phyloP scores from a whole-genome alignment of 1,284 basidiomycete genomes.

The Pseudozyma thailandica region DNA sequence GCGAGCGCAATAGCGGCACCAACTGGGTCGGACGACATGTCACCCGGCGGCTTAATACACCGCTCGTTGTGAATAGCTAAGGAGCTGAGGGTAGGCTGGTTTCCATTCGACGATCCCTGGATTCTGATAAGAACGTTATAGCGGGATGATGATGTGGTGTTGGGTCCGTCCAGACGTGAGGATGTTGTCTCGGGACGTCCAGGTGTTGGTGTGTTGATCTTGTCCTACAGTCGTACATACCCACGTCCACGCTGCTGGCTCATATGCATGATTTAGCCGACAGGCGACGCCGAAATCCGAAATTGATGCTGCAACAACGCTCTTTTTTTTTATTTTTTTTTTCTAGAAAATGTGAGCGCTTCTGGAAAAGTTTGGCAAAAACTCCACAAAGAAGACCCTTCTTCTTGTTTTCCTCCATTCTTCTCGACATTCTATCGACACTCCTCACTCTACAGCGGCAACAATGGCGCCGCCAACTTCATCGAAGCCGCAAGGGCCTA shows the following conservation, averaged over 20 bases:
- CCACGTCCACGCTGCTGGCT: no score
- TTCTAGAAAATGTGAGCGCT: slow-evolving; percentile 1
- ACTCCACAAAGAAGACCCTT: slow-evolving; percentile 21
- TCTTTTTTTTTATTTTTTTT: no score
- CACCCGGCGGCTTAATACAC: slow-evolving; percentile 2
- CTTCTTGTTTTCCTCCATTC: neutral
- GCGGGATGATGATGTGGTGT: no score
- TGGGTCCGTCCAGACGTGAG: slow-evolving; percentile 2
- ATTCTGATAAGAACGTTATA: no score
- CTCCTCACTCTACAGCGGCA: neutral
- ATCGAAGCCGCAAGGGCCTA: slow-evolving; percentile 12
- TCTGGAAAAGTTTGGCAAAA: slow-evolving; percentile 8
- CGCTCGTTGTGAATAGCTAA: no score
- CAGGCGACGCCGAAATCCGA: slow-evolving; percentile 24
- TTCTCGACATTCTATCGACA: neutral
- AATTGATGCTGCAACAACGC: neutral
- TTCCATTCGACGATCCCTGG: no score
- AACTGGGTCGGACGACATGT: slow-evolving; percentile 56
- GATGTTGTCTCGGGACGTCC: neutral
- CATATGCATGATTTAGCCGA: neutral
- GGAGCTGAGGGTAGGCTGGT: no score
- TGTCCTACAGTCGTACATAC: neutral
- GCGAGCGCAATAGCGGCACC: slow-evolving; percentile 53
- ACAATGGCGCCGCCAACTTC: slow-evolving; percentile 21
- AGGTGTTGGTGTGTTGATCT: slow-evolving; percentile 8